Conservation (phyloP, 179 eudicot genomes). For the Spergularia azorica region DNA sequence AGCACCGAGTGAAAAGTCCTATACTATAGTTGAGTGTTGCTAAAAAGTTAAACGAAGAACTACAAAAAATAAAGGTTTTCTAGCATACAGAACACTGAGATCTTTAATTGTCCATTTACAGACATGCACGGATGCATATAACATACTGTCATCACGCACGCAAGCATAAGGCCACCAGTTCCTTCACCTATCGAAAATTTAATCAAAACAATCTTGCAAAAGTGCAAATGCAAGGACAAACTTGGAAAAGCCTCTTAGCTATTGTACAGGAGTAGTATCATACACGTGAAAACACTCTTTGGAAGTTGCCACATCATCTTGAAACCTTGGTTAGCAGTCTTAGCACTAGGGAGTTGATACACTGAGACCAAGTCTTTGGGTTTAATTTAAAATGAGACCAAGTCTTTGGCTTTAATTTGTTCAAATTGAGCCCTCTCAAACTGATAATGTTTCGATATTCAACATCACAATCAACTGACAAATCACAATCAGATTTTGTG, state of each 20-base stretch:
- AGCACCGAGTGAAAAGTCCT: too few relatives aligned
- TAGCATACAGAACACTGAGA: too few relatives aligned
- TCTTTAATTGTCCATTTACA: too few relatives aligned
- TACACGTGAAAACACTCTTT: too few relatives aligned
- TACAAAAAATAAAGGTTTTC: too few relatives aligned
- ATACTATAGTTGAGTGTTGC: conserved; percentile 21
- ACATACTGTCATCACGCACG: too few relatives aligned
- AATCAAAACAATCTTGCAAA: not conserved
- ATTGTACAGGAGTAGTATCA: not conserved
- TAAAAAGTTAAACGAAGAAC: conserved; percentile 21
- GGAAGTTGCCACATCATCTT: too few relatives aligned
- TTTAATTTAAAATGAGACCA: not conserved
- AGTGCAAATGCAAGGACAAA: not conserved
- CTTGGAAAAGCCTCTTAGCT: not conserved
- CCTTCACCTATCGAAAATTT: too few relatives aligned
- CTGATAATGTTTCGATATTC: not conserved
- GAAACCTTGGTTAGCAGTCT: not conserved
- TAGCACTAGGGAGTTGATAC: not conserved
- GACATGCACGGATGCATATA: too few relatives aligned
- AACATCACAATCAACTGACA: not conserved
- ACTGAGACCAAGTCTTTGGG: not conserved
- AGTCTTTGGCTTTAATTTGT: not conserved
- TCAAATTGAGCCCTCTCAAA: not conserved
- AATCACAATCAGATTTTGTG: not conserved
- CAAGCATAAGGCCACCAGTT: too few relatives aligned